phyloP scores from a whole-genome alignment of 139 green algal genomes.

The Chara braunii region DNA sequence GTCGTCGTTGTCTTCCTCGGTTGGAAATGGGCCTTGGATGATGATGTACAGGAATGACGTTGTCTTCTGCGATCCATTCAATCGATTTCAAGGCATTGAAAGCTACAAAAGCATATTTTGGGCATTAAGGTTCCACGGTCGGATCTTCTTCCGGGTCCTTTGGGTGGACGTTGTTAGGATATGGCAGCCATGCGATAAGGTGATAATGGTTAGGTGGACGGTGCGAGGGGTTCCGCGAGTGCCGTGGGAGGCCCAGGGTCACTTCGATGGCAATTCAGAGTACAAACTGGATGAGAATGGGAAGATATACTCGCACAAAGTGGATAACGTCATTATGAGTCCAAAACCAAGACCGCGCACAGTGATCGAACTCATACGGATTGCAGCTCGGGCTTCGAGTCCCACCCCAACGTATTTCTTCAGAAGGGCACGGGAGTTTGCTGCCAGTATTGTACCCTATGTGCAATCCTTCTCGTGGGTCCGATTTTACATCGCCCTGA shows the following conservation, averaged over 20 bases:
- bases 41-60: conserved; percentile 91
- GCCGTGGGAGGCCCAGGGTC: conserved; percentile 63
- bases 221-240: conserved; percentile 75
- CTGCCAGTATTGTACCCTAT: too few species aligned
- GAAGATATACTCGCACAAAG: conserved; percentile 81
- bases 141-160: conserved; percentile 75
- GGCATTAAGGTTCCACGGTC: conserved; percentile 77
- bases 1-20: too few species aligned
- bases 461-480: too few species aligned
- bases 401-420: too few species aligned
- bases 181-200: conserved; percentile 75
- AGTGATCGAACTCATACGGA: too few species aligned
- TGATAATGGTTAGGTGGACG: conserved; percentile 82
- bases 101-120: conserved; percentile 90
- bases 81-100: conserved; percentile 70
- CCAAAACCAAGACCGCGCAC: too few species aligned
- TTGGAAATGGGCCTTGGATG: too few species aligned
- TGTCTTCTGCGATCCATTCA: conserved; percentile 73
- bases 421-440: too few species aligned
- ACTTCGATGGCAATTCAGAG: conserved; percentile 82
- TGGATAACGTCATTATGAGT: too few species aligned
- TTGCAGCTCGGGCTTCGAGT: too few species aligned
- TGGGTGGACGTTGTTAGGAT: conserved; percentile 80
- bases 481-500: too few species aligned
- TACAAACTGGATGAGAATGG: conserved; percentile 79